Percentiles rank a stretch among this genome's conserved stretches.
These are phyloP conservation scores for Arachis stenosperma DNA, from an alignment of 306 rosid species.

Conservation along the genomic window DNA sequence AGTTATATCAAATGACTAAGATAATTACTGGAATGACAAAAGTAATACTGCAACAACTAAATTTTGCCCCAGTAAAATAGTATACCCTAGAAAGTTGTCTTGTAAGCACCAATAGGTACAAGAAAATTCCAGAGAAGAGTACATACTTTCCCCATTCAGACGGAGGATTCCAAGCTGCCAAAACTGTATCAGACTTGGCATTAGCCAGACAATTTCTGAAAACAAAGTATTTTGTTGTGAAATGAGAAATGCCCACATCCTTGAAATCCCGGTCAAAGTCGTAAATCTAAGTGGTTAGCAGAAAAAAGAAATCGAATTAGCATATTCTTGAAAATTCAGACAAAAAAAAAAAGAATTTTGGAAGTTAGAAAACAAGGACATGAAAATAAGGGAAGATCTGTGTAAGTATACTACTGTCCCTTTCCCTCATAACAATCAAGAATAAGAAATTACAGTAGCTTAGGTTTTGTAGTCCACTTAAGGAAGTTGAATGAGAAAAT, in stretches of 20 bases:
- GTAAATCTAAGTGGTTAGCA: constrained; percentile 58
- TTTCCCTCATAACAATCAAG: no score
- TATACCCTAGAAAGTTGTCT: constrained; percentile 15
- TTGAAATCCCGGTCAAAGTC: constrained; percentile 96
- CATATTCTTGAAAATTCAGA: constrained; percentile 30
- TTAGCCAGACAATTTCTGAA: constrained; percentile 79
- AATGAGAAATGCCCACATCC: constrained; percentile 90
- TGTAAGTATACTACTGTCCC: no score
- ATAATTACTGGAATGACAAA: neutral
- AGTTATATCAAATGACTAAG: constrained; percentile 9
- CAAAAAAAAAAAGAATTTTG: constrained; percentile 4
- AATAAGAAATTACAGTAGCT: no score
- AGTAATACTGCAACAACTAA: neutral
- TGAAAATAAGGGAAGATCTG: no score
- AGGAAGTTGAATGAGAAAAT: no score
- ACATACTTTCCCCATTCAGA: constrained; percentile 96
- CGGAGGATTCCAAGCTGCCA: constrained; percentile 98
- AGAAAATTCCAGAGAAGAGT: constrained; percentile 29
- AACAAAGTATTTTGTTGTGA: constrained; percentile 82
- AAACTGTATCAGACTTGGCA: constrained; percentile 88
- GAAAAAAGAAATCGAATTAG: constrained; percentile 45
- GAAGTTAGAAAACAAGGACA: constrained; percentile 19
- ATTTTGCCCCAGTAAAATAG: no score
- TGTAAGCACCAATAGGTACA: constrained; percentile 37
- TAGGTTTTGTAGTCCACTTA: no score